Evolutionary conservation across 1,139 yeast species (phyloP).

Genomic region (Tardiomyces digboiensis): DNA sequence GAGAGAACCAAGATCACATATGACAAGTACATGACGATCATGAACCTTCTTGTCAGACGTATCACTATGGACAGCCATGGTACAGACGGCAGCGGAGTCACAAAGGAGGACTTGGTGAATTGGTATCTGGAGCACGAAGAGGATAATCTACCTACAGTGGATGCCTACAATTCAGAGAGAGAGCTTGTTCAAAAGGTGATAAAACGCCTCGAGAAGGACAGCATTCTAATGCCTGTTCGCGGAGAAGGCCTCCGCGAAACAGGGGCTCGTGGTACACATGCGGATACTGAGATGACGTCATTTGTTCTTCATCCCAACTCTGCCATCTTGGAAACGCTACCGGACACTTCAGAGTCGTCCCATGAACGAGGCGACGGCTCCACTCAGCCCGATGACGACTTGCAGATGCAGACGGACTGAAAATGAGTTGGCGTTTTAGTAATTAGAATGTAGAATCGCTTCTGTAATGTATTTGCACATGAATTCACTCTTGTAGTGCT

Average conservation of each 20-base stretch:
- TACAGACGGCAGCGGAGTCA: constrained; percentile 50
- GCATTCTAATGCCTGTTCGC: constrained; percentile 72
- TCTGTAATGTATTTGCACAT: no score
- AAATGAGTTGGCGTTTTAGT: no score
- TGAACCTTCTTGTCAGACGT: constrained; percentile 67
- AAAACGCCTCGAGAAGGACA: constrained; percentile 76
- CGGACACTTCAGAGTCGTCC: constrained; percentile 37
- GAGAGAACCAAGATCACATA: constrained; percentile 52
- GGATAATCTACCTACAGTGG: constrained; percentile 58
- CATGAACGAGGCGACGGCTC: background rate
- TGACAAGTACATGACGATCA: constrained; percentile 78
- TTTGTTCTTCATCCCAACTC: constrained; percentile 90
- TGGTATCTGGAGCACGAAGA: constrained; percentile 79
- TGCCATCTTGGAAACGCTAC: constrained; percentile 10
- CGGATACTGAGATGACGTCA: constrained; percentile 29
- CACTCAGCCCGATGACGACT: background rate
- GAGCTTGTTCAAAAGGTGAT: constrained; percentile 71
- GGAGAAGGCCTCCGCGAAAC: constrained; percentile 41
- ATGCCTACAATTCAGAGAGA: constrained; percentile 62
- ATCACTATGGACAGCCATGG: constrained; percentile 39
- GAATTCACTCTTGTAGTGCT: no score
- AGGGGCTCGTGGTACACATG: constrained; percentile 22
- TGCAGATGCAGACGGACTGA: no score
- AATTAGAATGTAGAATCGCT: no score
- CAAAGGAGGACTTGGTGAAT: constrained; percentile 60